phyloP scores from a whole-genome alignment of 768 basidiomycete genomes.

The Suillus weaverae region DNA sequence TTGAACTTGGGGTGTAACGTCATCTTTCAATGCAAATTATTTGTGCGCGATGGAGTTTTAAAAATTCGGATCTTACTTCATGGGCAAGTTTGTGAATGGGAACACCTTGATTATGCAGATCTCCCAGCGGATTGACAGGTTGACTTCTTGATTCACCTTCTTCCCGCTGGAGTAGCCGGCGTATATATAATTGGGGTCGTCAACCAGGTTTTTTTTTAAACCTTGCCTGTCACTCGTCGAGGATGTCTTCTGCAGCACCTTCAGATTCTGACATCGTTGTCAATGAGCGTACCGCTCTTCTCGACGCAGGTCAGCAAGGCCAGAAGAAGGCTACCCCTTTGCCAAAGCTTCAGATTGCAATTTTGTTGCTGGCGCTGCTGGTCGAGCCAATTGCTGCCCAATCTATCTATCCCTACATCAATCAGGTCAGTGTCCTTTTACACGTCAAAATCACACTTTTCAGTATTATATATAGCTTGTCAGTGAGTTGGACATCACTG shows the following conservation, averaged over 20 bases:
- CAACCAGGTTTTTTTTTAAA: no score
- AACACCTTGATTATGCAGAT: neutral
- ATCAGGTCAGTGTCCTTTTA: conserved; percentile 33
- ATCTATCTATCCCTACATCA: conserved; percentile 53
- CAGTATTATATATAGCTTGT: conserved; percentile 31
- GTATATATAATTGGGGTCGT: neutral
- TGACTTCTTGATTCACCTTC: neutral
- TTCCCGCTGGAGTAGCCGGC: neutral
- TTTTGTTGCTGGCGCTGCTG: conserved; percentile 44
- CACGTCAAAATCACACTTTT: no score
- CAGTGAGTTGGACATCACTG: conserved; percentile 24
- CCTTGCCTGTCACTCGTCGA: neutral
- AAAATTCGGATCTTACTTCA: neutral
- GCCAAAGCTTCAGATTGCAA: conserved; percentile 43
- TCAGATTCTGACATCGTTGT: conserved; percentile 17
- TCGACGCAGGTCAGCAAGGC: conserved; percentile 12
- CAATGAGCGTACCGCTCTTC: conserved; percentile 22
- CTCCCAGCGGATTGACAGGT: neutral
- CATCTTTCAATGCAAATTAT: neutral
- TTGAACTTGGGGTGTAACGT: neutral
- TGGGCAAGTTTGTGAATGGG: neutral
- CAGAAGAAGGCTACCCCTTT: conserved; percentile 39
- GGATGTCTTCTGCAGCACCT: conserved; percentile 9
- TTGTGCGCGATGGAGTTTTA: neutral
- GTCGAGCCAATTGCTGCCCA: conserved; percentile 48